Percentiles rank a stretch among this genome's conserved stretches.
Evolutionary conservation across 2,329 filamentous ascomycete genomes (phyloP).

Genomic region (Paraconiothyrium sp.): DNA sequence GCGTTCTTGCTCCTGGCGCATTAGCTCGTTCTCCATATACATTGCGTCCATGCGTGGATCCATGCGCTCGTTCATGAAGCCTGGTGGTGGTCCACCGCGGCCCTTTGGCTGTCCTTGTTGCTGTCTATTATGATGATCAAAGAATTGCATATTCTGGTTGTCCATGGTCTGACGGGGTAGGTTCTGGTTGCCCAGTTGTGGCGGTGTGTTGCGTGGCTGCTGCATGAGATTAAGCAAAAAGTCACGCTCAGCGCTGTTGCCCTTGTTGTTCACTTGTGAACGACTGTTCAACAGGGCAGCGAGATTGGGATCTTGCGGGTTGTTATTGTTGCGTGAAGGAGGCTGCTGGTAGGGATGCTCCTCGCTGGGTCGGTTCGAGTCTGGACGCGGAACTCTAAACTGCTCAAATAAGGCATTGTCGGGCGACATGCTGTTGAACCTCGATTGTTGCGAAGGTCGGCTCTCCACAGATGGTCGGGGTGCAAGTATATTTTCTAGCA

Average conservation of each 20-base stretch:
- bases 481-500: conserved; percentile 48
- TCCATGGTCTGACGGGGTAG: conserved; percentile 47
- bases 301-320: conserved; percentile 45
- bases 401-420: conserved; percentile 43
- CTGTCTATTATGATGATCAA: conserved; percentile 46
- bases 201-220: conserved; percentile 54
- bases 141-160: conserved; percentile 43
- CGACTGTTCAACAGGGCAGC: conserved; percentile 50
- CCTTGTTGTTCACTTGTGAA: conserved; percentile 49
- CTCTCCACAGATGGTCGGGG: conserved; percentile 44
- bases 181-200: conserved; percentile 45
- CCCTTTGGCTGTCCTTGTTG: conserved; percentile 49
- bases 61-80: conserved; percentile 42
- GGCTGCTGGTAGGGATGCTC: conserved; percentile 44
- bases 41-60: conserved; percentile 38
- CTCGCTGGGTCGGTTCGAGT: conserved; percentile 41
- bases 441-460: conserved; percentile 39
- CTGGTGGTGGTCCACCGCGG: conserved; percentile 47
- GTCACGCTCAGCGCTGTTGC: conserved; percentile 74
- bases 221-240: conserved; percentile 89
- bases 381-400: conserved; percentile 41
- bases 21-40: conserved; percentile 41
- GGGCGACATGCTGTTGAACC: conserved; percentile 49
- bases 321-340: conserved; percentile 38
- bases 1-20: conserved; percentile 43